A percentile compares a stretch with the other conserved stretches of the same genome.
These are phyloP conservation scores for Zalerion maritima DNA, from an alignment of 495 filamentous ascomycete genomes.

Conservation along the genomic window DNA sequence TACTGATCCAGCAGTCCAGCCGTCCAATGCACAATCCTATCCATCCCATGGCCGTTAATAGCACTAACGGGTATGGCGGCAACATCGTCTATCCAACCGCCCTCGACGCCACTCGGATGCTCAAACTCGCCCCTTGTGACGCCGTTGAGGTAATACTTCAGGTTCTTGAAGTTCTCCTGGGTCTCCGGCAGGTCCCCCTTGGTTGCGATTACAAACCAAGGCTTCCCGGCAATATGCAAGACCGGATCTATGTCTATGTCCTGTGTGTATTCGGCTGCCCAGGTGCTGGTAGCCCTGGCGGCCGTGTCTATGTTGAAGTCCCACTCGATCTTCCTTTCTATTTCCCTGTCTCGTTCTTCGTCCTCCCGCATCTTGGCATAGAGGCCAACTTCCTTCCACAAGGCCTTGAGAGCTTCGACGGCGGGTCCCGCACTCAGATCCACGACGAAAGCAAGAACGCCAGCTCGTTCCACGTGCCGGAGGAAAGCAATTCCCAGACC, in stretches of 20 bases:
- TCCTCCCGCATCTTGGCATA: conserved; percentile 63
- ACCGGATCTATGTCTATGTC: conserved; percentile 19
- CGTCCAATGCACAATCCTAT: conserved; percentile 61
- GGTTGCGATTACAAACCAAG: conserved; percentile 94
- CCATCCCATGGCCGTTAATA: conserved; percentile 68
- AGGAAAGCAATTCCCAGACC: conserved; percentile 86
- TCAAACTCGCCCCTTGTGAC: conserved; percentile 41
- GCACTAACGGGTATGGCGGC: conserved; percentile 75
- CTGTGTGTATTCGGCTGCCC: conserved; percentile 11
- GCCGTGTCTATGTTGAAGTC: conserved; percentile 11
- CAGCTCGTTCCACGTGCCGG: conserved; percentile 84
- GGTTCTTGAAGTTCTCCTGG: conserved; percentile 53
- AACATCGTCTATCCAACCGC: conserved; percentile 51
- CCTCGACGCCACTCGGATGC: conserved; percentile 56
- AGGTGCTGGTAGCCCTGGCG: conserved; percentile 11
- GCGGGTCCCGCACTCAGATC: conserved; percentile 73
- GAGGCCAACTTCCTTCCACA: conserved; percentile 80
- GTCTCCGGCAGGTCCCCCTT: conserved; percentile 80
- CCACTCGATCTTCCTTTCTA: conserved; percentile 27
- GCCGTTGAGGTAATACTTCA: conserved; percentile 52
- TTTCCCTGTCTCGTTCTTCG: conserved; percentile 39
- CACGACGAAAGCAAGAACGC: conserved; percentile 83
- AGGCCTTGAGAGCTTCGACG: conserved; percentile 54
- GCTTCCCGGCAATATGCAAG: conserved; percentile 66
- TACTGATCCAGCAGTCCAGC: conserved; percentile 51